These are phyloP conservation scores for Aureobasidium sp. DNA, from an alignment of 2,329 filamentous ascomycete species.

Conservation along the genomic window DNA sequence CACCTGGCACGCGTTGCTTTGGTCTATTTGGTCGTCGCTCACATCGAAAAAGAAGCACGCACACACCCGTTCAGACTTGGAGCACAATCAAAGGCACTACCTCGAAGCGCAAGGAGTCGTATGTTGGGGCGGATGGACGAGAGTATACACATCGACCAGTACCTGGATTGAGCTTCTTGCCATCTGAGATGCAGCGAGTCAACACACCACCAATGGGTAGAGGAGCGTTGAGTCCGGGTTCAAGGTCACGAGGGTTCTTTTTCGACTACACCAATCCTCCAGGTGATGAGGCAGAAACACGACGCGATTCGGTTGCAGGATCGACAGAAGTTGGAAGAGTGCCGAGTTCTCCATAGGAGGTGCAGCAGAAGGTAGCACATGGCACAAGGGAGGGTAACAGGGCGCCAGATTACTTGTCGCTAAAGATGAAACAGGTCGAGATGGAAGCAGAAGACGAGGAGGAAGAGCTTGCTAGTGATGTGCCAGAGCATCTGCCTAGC, in stretches of 20 bases:
- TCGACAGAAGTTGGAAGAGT: background rate
- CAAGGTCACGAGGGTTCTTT: slow-evolving; percentile 20
- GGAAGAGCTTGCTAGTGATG: slow-evolving; percentile 22
- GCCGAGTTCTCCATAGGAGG: background rate
- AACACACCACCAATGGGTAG: slow-evolving; percentile 22
- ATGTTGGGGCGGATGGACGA: background rate
- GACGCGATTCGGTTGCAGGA: slow-evolving; percentile 1
- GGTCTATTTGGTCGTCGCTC: background rate
- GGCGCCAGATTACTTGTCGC: slow-evolving; percentile 11
- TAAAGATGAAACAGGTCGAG: slow-evolving; percentile 10
- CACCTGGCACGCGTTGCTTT: background rate
- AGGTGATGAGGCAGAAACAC: background rate
- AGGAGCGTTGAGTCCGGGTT: slow-evolving; percentile 13
- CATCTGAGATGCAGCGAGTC: slow-evolving; percentile 20
- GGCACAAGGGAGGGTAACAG: background rate
- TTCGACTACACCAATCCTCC: slow-evolving; percentile 18
- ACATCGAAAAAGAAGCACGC: background rate
- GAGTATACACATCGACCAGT: background rate
- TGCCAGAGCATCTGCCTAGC: slow-evolving; percentile 35
- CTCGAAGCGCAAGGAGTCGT: background rate
- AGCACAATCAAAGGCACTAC: background rate
- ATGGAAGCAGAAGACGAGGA: slow-evolving; percentile 4
- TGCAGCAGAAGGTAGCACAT: background rate
- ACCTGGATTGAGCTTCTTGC: slow-evolving; percentile 14
- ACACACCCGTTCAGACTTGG: background rate